Percentiles rank a stretch among this genome's conserved stretches.
These are phyloP conservation scores for Remersonia thermophila DNA, from an alignment of 2,329 filamentous ascomycete genomes.

Conservation along the genomic window DNA sequence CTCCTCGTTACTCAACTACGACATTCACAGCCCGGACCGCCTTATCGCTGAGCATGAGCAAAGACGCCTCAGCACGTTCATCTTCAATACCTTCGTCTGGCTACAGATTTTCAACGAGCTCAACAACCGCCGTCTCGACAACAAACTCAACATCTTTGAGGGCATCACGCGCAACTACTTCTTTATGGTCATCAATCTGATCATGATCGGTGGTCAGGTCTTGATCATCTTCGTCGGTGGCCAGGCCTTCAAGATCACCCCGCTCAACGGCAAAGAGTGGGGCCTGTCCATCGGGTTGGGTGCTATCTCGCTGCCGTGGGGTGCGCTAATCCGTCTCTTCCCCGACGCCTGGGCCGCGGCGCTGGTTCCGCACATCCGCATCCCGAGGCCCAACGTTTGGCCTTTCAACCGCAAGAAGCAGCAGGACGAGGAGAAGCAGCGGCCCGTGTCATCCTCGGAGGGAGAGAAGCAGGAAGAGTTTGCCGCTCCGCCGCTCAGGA, in stretches of 20 bases:
- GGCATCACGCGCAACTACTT: slow-evolving; percentile 67
- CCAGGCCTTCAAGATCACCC: slow-evolving; percentile 54
- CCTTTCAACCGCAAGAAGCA: slow-evolving; percentile 7
- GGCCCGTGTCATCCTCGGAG: no score
- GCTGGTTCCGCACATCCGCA: no score
- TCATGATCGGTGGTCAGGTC: slow-evolving; percentile 76
- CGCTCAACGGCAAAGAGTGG: slow-evolving; percentile 61
- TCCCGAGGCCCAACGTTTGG: slow-evolving; percentile 14
- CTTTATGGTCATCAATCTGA: slow-evolving; percentile 65
- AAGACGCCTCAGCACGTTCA: slow-evolving; percentile 49
- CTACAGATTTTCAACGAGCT: slow-evolving; percentile 80
- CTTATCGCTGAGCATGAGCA: slow-evolving; percentile 26
- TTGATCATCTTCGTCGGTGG: slow-evolving; percentile 78
- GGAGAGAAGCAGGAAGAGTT: no score
- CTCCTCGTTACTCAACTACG: slow-evolving; percentile 44
- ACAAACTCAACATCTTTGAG: slow-evolving; percentile 79
- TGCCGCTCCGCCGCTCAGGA: slow-evolving; percentile 14
- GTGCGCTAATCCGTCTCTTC: slow-evolving; percentile 57
- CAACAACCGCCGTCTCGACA: slow-evolving; percentile 77
- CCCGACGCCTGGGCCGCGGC: slow-evolving; percentile 45
- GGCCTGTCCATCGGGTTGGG: slow-evolving; percentile 70
- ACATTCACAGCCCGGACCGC: slow-evolving; percentile 21
- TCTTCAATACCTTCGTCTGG: slow-evolving; percentile 79
- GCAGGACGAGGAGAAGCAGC: slow-evolving; percentile 1
- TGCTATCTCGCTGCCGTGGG: slow-evolving; percentile 62